Percentiles rank a stretch among this genome's conserved stretches.
Evolutionary conservation across 2,329 filamentous ascomycete species (phyloP).

Genomic region (Diaporthe sp.): DNA sequence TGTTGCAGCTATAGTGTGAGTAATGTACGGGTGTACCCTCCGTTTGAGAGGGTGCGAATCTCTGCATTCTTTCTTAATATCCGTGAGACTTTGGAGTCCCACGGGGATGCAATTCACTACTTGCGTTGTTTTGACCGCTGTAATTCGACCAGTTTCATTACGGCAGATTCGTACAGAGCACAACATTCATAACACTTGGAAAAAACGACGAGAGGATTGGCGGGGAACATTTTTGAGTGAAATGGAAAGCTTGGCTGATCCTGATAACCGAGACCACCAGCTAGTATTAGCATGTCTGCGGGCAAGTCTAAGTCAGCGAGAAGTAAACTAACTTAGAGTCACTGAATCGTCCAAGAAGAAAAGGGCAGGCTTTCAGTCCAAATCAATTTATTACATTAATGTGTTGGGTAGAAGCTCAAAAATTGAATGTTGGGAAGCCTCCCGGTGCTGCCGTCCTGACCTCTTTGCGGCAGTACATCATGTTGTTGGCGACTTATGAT

Average conservation of each 20-base stretch:
- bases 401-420: constrained; percentile 3
- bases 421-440: background rate
- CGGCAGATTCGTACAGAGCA: background rate
- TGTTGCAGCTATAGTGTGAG: no score
- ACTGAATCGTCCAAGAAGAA: background rate
- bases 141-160: background rate
- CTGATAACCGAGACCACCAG: background rate
- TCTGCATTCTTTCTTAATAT: background rate
- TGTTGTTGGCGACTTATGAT: background rate
- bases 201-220: background rate
- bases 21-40: no score
- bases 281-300: background rate
- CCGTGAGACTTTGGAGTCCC: background rate
- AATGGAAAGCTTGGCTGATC: background rate
- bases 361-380: background rate
- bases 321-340: background rate
- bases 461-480: background rate
- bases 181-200: background rate
- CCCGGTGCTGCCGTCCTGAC: background rate
- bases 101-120: background rate
- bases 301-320: background rate
- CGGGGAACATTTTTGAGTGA: no score
- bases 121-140: background rate
- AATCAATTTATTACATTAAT: constrained; percentile 2
- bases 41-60: no score